Evolutionary conservation across 2,329 filamentous ascomycete species (phyloP), one percentile per base, ranked within the genome.

Genomic region (Paraphoma chrysanthemicola): DNA sequence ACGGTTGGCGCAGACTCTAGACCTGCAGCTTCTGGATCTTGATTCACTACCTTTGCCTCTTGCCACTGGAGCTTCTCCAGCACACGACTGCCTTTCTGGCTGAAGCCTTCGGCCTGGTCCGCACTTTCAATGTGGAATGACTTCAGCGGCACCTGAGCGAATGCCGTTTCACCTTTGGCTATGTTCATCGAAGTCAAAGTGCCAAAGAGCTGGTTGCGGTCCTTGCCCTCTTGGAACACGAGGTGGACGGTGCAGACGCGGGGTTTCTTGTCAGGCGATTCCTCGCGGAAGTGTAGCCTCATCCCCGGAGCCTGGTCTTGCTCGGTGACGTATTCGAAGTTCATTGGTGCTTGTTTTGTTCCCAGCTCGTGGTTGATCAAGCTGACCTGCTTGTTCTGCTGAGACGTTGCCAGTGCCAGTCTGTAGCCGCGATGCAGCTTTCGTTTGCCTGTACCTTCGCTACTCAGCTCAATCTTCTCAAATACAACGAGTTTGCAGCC

Each of bases 381-480:
- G 70, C 90, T 93, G 36, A 96, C 79, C 1, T 90, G 90, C 72
- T 93, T 92, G 49, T 88, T 91, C 58, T 85, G 88, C 2, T 91
- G 86, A 8, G 90, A 90, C 0, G 93, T 96, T 33, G 93, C 86
- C 14, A 96, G 84, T 8, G 90, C 86, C 45, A 97, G 79, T 18
- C 93, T 87, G 78, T 90, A 95, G 0, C 93, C 93, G 42, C 89
- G 85, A 73, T 97, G 93, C 68, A 89, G 85, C 53, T 81, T 87
- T 43, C 92, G 87, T 46, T 85, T 85, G 1, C 91, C 92, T 0
- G 87, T 88, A 1, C 90, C 91, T 58, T 91, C 90, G 42, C 83
- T 87, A 63, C 92, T 86, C 51, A 87, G 87, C 28, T 85, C 81
- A 1, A 86, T 80, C 64, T 85, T 88, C 72, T 96, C 91, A 68